A percentile compares a stretch with the other conserved stretches of the same genome.
Evolutionary conservation across 2,329 filamentous ascomycete species (phyloP).

Genomic region (Fusarium sp.): DNA sequence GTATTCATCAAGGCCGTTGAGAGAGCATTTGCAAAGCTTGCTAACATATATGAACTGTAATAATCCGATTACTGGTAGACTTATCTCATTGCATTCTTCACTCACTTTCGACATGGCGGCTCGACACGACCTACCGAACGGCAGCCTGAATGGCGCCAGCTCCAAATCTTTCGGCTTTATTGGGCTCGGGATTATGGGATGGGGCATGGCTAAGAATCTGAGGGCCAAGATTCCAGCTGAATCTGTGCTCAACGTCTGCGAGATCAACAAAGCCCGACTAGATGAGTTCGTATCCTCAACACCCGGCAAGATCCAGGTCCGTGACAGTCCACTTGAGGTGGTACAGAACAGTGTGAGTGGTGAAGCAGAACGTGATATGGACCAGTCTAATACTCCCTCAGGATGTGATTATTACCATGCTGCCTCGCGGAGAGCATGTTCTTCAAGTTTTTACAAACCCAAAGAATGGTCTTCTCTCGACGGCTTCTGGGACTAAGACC

Average conservation of each 20-base stretch:
- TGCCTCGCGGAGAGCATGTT: conserved; percentile 8
- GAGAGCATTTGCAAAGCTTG: background rate
- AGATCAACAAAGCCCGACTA: conserved; percentile 18
- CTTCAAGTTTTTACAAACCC: conserved; percentile 5
- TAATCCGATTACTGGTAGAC: background rate
- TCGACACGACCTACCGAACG: background rate
- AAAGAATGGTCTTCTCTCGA: background rate
- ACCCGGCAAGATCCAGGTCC: background rate
- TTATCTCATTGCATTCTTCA: background rate
- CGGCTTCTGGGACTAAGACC: background rate
- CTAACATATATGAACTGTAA: background rate
- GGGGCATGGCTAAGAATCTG: conserved; percentile 51
- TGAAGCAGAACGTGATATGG: background rate
- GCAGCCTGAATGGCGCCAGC: background rate
- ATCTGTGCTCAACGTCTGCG: conserved; percentile 47
- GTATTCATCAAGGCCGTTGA: background rate
- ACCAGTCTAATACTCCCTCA: background rate
- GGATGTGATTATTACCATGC: conserved; percentile 23
- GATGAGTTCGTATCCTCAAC: conserved; percentile 4
- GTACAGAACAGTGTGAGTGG: background rate
- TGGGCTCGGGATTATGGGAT: conserved; percentile 51
- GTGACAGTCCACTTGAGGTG: background rate
- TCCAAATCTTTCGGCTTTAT: conserved; percentile 3
- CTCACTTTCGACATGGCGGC: background rate
- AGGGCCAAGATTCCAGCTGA: conserved; percentile 37